These are phyloP conservation scores for Sugiyamaella paludigena DNA, from an alignment of 1,139 yeast genomes.

Conservation along the genomic window DNA sequence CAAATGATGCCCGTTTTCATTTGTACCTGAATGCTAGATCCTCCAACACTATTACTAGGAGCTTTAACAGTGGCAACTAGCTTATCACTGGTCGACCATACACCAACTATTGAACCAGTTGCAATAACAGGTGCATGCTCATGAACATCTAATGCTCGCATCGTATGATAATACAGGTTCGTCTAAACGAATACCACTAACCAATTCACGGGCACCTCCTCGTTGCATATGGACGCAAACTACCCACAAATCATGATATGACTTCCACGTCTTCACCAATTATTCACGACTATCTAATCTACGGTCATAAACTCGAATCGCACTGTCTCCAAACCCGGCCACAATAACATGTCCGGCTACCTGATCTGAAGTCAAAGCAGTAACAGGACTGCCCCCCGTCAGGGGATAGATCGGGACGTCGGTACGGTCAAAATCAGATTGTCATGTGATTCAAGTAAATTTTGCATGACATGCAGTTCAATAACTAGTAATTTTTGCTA, in stretches of 20 bases:
- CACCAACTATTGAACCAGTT: conserved; percentile 77
- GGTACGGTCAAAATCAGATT: too few relatives aligned
- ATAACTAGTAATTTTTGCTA: too few relatives aligned
- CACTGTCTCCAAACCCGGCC: conserved; percentile 94
- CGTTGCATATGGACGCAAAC: conserved; percentile 91
- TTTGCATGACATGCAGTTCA: too few relatives aligned
- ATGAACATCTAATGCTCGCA: conserved; percentile 78
- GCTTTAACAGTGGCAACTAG: conserved; percentile 61
- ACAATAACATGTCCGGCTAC: conserved; percentile 89
- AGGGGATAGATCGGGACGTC: too few relatives aligned
- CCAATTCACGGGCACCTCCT: conserved; percentile 90
- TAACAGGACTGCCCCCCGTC: conserved; percentile 82
- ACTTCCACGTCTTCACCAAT: conserved; percentile 79
- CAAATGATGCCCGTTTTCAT: too few relatives aligned
- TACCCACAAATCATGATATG: conserved; percentile 55
- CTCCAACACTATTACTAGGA: conserved; percentile 42
- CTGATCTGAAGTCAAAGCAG: conserved; percentile 90
- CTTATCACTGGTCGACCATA: conserved; percentile 88
- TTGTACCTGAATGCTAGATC: too few relatives aligned
- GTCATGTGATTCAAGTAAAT: too few relatives aligned
- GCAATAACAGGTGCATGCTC: conserved; percentile 95
- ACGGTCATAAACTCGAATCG: conserved; percentile 85
- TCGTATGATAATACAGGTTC: conserved; percentile 68
- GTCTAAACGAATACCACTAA: conserved; percentile 69
- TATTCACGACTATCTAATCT: conserved; percentile 82